These are phyloP conservation scores for Tuber brumale DNA, from an alignment of 495 filamentous ascomycete genomes.

Conservation along the genomic window DNA sequence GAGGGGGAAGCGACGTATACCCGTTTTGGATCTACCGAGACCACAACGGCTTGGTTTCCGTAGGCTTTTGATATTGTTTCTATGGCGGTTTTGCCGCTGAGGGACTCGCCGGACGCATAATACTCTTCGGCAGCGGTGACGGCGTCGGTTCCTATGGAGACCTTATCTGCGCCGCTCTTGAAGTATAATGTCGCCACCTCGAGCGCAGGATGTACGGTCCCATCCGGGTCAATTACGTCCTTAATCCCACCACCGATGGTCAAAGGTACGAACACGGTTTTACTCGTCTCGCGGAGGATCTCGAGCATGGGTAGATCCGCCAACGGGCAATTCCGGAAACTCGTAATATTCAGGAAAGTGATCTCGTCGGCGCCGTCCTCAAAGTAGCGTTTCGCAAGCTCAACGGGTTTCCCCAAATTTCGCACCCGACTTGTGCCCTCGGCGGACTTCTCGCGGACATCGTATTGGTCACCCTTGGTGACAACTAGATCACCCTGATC, in stretches of 20 bases:
- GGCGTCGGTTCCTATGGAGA: slow-evolving; percentile 93
- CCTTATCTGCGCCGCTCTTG: slow-evolving; percentile 96
- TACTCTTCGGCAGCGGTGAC: slow-evolving; percentile 89
- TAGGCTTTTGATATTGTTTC: slow-evolving; percentile 91
- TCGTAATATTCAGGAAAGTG: slow-evolving; percentile 96
- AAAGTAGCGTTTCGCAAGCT: slow-evolving; percentile 90
- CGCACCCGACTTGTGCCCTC: slow-evolving; percentile 61
- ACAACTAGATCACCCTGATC: slow-evolving; percentile 93
- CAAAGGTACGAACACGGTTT: slow-evolving; percentile 94
- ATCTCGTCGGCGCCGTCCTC: slow-evolving; percentile 94
- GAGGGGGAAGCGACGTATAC: slow-evolving; percentile 70
- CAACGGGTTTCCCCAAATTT: slow-evolving; percentile 92
- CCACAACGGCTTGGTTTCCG: slow-evolving; percentile 93
- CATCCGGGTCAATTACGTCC: slow-evolving; percentile 81
- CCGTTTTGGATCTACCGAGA: slow-evolving; percentile 87
- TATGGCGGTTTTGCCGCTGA: slow-evolving; percentile 79
- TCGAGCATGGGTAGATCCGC: slow-evolving; percentile 94
- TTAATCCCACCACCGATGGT: slow-evolving; percentile 94
- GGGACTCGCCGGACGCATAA: slow-evolving; percentile 56
- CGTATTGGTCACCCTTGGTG: slow-evolving; percentile 97
- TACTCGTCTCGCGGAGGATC: slow-evolving; percentile 73
- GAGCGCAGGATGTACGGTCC: slow-evolving; percentile 75
- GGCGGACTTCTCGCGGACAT: slow-evolving; percentile 88
- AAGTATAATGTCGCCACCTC: slow-evolving; percentile 97
- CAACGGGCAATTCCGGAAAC: slow-evolving; percentile 87